Conservation (phyloP, 2,329 filamentous ascomycete species). For the Exophiala sideris region DNA sequence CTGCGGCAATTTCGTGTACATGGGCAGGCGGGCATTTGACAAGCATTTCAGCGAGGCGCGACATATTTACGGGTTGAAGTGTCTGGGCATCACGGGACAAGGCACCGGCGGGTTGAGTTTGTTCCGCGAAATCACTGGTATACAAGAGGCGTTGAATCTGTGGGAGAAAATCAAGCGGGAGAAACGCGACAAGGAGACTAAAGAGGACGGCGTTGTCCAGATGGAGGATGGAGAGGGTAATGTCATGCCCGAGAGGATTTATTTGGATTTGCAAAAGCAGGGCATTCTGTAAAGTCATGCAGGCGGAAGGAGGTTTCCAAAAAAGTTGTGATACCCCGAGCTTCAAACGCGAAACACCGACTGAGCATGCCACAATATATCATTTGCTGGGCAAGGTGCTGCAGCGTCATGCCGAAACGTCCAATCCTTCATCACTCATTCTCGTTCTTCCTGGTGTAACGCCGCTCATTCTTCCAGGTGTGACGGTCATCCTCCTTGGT, state of each 20-base stretch:
- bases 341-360: not conserved
- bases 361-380: not conserved
- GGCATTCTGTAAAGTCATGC: conserved; percentile 62
- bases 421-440: conserved; percentile 1
- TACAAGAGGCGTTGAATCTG: conserved; percentile 80
- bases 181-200: conserved; percentile 69
- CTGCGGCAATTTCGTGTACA: conserved; percentile 98
- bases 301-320: not conserved
- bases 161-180: conserved; percentile 91
- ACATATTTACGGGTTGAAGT: conserved; percentile 91
- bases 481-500: too few species aligned
- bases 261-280: conserved; percentile 90
- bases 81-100: conserved; percentile 72
- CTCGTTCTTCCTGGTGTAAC: not conserved
- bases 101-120: conserved; percentile 65
- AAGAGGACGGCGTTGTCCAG: conserved; percentile 64
- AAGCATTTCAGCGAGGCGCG: conserved; percentile 96
- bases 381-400: not conserved
- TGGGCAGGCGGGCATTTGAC: conserved; percentile 91
- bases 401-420: not conserved
- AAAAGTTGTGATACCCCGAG: not conserved
- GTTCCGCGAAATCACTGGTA: conserved; percentile 90
- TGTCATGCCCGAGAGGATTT: conserved; percentile 99
- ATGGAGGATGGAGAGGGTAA: conserved; percentile 98
- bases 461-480: too few species aligned